Conservation (phyloP, 2,329 filamentous ascomycete genomes). For the Fusarium robinianum region DNA sequence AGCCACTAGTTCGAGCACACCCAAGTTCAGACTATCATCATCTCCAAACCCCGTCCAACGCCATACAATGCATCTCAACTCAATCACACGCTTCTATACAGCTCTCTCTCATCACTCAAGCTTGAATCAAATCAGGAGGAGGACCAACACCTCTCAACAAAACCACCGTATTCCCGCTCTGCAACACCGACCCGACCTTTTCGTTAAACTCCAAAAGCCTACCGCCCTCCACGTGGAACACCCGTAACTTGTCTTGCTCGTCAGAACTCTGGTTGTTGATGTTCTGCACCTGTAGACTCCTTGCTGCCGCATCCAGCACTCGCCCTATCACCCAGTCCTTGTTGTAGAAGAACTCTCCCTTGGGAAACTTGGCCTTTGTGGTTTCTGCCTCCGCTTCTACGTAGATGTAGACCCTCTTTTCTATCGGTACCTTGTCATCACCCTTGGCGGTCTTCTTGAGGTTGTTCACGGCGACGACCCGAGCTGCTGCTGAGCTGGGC, state of each 20-base stretch:
- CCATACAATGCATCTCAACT: conserved; percentile 12
- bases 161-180: conserved; percentile 88
- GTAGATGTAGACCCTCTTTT: conserved; percentile 88
- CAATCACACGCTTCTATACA: conserved; percentile 24
- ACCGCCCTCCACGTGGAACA: conserved; percentile 93
- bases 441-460: conserved; percentile 91
- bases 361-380: conserved; percentile 79
- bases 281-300: conserved; percentile 77
- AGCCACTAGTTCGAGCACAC: not conserved
- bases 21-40: not conserved
- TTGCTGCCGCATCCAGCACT: conserved; percentile 77
- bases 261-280: conserved; percentile 77
- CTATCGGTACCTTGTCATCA: conserved; percentile 75
- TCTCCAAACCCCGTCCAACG: conserved; percentile 6
- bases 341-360: conserved; percentile 79
- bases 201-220: conserved; percentile 85
- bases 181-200: conserved; percentile 74
- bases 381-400: conserved; percentile 91
- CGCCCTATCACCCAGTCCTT: conserved; percentile 89
- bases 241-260: conserved; percentile 78
- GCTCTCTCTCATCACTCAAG: conserved; percentile 14
- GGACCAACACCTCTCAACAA: conserved; percentile 82
- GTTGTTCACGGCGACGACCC: conserved; percentile 70
- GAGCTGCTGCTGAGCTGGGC: conserved; percentile 64
- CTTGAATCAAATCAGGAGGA: conserved; percentile 72